These are phyloP conservation scores for Mycena vitilis DNA, from an alignment of 768 basidiomycete species.

Conservation along the genomic window DNA sequence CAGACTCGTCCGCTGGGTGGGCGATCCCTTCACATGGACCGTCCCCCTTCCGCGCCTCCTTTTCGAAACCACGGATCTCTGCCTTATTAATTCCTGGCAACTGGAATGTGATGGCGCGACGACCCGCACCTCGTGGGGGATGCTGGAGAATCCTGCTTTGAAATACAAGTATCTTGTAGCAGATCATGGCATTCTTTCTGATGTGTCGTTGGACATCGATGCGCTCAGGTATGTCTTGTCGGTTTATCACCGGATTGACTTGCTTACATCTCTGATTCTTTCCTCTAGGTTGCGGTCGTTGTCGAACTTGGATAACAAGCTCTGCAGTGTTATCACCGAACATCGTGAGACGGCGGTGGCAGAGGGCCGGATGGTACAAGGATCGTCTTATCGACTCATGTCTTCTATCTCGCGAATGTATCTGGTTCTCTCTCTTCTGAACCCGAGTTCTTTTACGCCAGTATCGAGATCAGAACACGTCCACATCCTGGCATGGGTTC, in stretches of 20 bases:
- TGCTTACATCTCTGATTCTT: neutral
- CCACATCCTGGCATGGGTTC: no score
- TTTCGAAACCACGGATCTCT: neutral
- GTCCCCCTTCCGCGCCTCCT: neutral
- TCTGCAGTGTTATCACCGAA: no score
- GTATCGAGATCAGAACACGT: no score
- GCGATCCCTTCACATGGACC: slow-evolving; percentile 23
- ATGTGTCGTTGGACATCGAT: neutral
- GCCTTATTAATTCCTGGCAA: slow-evolving; percentile 20
- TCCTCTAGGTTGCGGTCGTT: neutral
- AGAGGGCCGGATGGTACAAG: no score
- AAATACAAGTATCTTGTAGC: slow-evolving; percentile 3
- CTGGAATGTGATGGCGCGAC: neutral
- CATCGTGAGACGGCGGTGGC: no score
- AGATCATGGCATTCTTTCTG: neutral
- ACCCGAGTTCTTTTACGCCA: no score
- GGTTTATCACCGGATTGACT: neutral
- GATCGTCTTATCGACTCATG: no score
- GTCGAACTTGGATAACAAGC: no score
- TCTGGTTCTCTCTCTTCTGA: no score
- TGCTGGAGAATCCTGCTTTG: neutral
- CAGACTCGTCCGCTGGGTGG: slow-evolving; percentile 16
- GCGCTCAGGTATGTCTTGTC: neutral
- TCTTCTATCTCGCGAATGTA: no score
- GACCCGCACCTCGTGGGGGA: neutral